Evolutionary conservation across 257 asterid genomes (phyloP), one percentile per base, ranked within the genome.

Genomic region (Solanum dulcamara): DNA sequence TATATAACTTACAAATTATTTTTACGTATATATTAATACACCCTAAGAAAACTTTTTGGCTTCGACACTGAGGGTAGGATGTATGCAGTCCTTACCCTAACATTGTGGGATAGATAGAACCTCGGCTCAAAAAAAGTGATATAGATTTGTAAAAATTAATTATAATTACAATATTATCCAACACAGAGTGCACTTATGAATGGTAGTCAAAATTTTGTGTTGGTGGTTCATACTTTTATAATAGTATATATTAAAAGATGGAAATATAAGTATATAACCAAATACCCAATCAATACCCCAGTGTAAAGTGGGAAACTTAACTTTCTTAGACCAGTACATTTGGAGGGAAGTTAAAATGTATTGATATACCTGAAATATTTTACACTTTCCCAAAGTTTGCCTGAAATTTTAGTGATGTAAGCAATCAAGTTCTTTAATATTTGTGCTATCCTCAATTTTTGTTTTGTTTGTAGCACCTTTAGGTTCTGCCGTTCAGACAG

Each of bases 401-500:
- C 2, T 74, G 57, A 74, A 74, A 24, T 42, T 74, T 74, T 74
- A 4, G 42, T 42, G 59, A 30, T 24, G 38, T 42, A 42, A 74
- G 38, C n/a, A 74, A 14, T 74, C 59, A 7, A 4, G 24, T 40
- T 40, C 81, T n/a, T 74, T 0, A 42, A 74, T 74, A 42, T 6
- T 42, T 42, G 24, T 24, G 59, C 37, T 26, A 75, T 72, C 30
- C 81, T 72, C 1, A n/a, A 11, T n/a, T 72, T 71, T 40, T 40
- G 12, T 26, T 44, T 44, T 75, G 6, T 75, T 75, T 87, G 84
- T 87, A 91, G 96, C 94, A 70, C 91, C 97, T 86, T 87, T 89
- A 90, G 97, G 94, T 92, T 90, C 94, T 74, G 89, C 97, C 6
- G 88, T 97, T 50, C 97, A 93, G 86, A 90, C 93, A 24, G 98